A percentile compares a stretch with the other conserved stretches of the same genome.
These are phyloP conservation scores for Sarocladium kiliense DNA, from an alignment of 2,329 filamentous ascomycete genomes.

Conservation along the genomic window DNA sequence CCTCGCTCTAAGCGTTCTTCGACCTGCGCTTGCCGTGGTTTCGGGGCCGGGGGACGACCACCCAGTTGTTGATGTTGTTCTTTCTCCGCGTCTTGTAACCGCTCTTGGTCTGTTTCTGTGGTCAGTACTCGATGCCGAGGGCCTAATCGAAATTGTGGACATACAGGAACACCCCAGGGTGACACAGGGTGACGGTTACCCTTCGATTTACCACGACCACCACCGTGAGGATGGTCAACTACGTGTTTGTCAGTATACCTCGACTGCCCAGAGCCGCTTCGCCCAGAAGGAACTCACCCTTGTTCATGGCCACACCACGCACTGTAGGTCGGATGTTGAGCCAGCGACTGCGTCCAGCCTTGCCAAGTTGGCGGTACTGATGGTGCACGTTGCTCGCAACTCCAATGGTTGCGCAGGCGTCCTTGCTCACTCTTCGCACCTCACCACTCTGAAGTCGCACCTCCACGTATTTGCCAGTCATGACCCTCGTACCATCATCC, in stretches of 20 bases:
- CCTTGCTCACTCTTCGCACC: constrained; percentile 79
- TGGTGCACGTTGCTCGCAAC: constrained; percentile 90
- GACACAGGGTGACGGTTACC: constrained; percentile 92
- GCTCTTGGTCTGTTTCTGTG: constrained; percentile 58
- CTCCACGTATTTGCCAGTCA: constrained; percentile 73
- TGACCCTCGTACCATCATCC: constrained; percentile 53
- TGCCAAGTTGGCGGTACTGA: constrained; percentile 86
- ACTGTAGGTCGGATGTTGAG: constrained; percentile 92
- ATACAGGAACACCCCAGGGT: constrained; percentile 91
- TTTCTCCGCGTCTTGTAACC: constrained; percentile 89
- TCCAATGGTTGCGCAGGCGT: constrained; percentile 92
- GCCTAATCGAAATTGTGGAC: neutral
- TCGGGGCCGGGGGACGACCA: constrained; percentile 75
- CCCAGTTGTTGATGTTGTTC: constrained; percentile 85
- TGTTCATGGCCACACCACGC: constrained; percentile 98
- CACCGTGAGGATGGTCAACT: constrained; percentile 96
- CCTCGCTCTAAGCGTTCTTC: constrained; percentile 37
- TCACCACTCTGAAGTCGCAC: constrained; percentile 90
- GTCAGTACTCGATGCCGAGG: constrained; percentile 22
- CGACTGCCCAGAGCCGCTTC: neutral
- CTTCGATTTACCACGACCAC: constrained; percentile 99
- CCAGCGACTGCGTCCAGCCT: constrained; percentile 91
- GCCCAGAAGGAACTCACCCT: constrained; percentile 50
- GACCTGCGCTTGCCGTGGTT: constrained; percentile 86
- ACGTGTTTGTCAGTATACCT: constrained; percentile 11